Evolutionary conservation across 306 rosid species (phyloP), one percentile per base, ranked within the genome.

Genomic region (Castanospermum australe): DNA sequence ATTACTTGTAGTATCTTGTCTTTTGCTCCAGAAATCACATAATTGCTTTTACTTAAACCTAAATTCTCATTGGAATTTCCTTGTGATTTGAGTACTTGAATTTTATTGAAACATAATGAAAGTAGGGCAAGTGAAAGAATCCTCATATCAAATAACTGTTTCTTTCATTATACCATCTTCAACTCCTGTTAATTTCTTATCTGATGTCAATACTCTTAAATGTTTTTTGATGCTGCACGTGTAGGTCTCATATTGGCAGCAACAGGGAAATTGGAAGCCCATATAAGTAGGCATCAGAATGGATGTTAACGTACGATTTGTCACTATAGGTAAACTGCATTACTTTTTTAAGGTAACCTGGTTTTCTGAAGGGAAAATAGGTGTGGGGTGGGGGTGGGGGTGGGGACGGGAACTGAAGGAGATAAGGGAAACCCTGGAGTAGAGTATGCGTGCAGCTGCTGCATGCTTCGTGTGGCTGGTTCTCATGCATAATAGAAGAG

Each of bases 231-330:
- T 41, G 22, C 68, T 83, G 80, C 77, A 48, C 80, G 60, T 85
- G 81, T 50, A 96, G 99, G 98, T 93, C 89, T 96, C 55, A 84
- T 96, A 77, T 67, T 91, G 91, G 97, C 99, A 7, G 96, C 98
- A 59, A 90, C 86, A 0, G 91, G 97, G 67, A 89, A 89, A 87
- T 87, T 96, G 84, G 90, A 91, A 82, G 78, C 89, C 14, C 80
- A 89, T 82, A 79, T 85, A 62, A 79, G 85, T 71, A 73, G 82
- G 79, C 86, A 82, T 68, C 79, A 81, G 73, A 90, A 91, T 80
- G 92, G 92, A 79, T 77, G 84, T 78, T 86, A 84, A 88, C 71
- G n/a, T 55, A 63, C 28, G 25, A 38, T 57, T 59, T 13, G 33
- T 52, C 48, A 47, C 51, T 42, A 38, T 41, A 51, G 42, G 59